phyloP scores from a whole-genome alignment of 768 basidiomycete genomes.

The Glaciozyma antarctica region DNA sequence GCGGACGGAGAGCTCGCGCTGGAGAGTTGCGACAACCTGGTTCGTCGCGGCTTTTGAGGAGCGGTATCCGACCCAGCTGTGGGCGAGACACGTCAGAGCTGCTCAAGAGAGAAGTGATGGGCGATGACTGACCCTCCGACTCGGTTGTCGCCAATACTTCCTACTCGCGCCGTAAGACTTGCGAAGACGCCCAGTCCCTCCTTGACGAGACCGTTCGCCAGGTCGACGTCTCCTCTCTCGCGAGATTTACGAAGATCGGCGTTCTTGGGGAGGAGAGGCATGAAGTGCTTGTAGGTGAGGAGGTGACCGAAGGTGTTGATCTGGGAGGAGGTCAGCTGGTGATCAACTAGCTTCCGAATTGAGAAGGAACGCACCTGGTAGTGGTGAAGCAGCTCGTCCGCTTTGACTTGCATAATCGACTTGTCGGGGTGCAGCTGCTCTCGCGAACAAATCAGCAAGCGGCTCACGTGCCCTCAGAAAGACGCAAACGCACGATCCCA shows the following conservation, averaged over 20 bases:
- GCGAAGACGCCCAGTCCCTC: constrained; percentile 37
- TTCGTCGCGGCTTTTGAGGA: constrained; percentile 45
- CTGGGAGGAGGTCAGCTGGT: neutral
- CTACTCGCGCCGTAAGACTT: constrained; percentile 42
- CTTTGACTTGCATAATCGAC: constrained; percentile 38
- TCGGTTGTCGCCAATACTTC: constrained; percentile 41
- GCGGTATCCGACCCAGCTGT: constrained; percentile 25
- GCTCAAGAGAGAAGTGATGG: constrained; percentile 37
- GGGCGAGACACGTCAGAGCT: constrained; percentile 23
- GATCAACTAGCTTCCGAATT: neutral
- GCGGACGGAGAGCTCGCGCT: constrained; percentile 39
- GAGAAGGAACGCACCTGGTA: constrained; percentile 34
- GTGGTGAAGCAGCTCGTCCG: constrained; percentile 34
- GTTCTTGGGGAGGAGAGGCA: constrained; percentile 40
- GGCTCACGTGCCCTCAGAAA: neutral
- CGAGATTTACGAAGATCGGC: constrained; percentile 33
- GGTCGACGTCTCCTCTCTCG: constrained; percentile 34
- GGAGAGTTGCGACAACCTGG: constrained; percentile 40
- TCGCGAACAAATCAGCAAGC: neutral
- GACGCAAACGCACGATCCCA: constrained; percentile 39
- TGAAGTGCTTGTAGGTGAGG: constrained; percentile 44
- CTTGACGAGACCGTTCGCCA: constrained; percentile 37
- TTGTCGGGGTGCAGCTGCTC: constrained; percentile 44
- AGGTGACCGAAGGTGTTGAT: constrained; percentile 45
- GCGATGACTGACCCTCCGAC: constrained; percentile 37